Evolutionary conservation across 805 yeast genomes (phyloP).

Genomic region (Zygotorulaspora sp.): DNA sequence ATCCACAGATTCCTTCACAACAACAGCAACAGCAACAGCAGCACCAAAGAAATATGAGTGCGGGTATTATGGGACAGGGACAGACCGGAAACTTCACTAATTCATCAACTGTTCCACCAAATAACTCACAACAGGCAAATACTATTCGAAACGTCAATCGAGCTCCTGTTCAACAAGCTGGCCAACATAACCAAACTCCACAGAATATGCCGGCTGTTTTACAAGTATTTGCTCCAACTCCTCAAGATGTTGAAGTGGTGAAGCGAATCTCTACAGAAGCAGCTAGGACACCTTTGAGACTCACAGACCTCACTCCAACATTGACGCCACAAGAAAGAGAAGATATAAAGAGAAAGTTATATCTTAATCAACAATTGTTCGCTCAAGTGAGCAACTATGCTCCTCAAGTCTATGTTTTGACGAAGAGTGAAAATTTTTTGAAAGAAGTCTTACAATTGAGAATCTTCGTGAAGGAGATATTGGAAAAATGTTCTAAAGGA

Average conservation of each 20-base stretch:
- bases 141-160: conserved; percentile 11
- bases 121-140: conserved; percentile 14
- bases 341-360: conserved; percentile 50
- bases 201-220: conserved; percentile 24
- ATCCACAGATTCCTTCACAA: conserved; percentile 28
- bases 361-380: conserved; percentile 47
- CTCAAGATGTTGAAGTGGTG: conserved; percentile 58
- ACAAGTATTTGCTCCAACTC: conserved; percentile 42
- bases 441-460: conserved; percentile 73
- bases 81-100: conserved; percentile 6
- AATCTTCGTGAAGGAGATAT: conserved; percentile 69
- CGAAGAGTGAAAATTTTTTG: conserved; percentile 72
- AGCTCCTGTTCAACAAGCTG: conserved; percentile 24
- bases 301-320: conserved; percentile 60
- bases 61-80: conserved; percentile 4
- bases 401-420: conserved; percentile 71
- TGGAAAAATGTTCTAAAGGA: conserved; percentile 63
- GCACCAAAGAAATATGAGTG: conserved; percentile 8
- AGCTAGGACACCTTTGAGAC: conserved; percentile 56
- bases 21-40: conserved; percentile 21
- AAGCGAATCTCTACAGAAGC: conserved; percentile 66
- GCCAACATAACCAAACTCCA: conserved; percentile 13
- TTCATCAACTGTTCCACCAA: conserved; percentile 11
- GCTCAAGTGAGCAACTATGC: conserved; percentile 69
- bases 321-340: conserved; percentile 62